A percentile compares a stretch with the other conserved stretches of the same genome.
Evolutionary conservation across 225 moss, liverwort and hornwort genomes (phyloP).

Genomic region (Pseudoscleropodium purum): DNA sequence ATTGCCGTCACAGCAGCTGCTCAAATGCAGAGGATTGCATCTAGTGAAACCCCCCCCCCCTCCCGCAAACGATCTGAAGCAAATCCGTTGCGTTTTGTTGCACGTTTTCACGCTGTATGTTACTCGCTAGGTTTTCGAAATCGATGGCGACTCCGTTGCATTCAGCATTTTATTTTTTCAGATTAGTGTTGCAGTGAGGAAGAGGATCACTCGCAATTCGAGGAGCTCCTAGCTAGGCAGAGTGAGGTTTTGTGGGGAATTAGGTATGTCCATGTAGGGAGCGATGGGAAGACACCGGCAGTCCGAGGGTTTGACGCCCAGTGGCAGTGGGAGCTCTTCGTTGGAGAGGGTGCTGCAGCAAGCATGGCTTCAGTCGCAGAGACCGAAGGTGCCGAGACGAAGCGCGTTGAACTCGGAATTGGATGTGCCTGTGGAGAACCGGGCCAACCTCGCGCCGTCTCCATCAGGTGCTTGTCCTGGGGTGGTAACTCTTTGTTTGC

Average conservation of each 20-base stretch:
- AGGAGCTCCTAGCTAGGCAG: not conserved
- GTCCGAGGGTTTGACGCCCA: not conserved
- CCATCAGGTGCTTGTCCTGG: not conserved
- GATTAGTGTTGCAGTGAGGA: not conserved
- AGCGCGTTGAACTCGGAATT: not conserved
- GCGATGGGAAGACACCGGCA: not conserved
- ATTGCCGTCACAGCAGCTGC: not conserved
- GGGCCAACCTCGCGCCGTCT: not conserved
- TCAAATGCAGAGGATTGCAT: not conserved
- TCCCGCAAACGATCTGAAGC: not conserved
- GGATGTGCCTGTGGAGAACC: not conserved
- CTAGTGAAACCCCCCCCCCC: too few relatives aligned
- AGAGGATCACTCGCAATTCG: not conserved
- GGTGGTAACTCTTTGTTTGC: not conserved
- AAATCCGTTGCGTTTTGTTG: not conserved
- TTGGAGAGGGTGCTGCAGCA: conserved; percentile 27
- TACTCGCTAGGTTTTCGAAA: not conserved
- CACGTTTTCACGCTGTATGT: not conserved
- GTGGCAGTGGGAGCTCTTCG: not conserved
- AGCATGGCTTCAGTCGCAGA: conserved; percentile 27
- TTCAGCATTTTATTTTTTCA: not conserved
- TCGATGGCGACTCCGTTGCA: not conserved
- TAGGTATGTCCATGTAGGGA: not conserved
- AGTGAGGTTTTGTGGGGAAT: not conserved
- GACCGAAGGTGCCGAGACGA: conserved; percentile 13